Conservation (phyloP, 495 filamentous ascomycete species). For the Saxispiralis lemnorum region DNA sequence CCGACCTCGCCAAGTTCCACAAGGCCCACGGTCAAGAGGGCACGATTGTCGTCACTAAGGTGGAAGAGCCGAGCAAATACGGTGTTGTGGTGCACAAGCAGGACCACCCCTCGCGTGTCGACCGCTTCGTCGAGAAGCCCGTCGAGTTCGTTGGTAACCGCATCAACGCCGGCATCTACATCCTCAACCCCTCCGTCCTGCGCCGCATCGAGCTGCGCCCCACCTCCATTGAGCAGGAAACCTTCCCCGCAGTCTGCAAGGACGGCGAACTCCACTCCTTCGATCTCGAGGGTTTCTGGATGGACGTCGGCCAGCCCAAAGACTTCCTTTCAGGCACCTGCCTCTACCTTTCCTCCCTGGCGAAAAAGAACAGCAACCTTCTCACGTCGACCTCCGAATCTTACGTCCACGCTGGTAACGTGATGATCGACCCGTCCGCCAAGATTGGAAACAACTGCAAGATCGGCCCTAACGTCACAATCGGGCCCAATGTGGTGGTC, state of each 20-base stretch:
- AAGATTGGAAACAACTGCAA: slow-evolving; percentile 98
- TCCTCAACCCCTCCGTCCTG: slow-evolving; percentile 85
- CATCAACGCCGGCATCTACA: slow-evolving; percentile 98
- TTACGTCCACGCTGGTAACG: slow-evolving; percentile 87
- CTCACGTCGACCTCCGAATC: slow-evolving; percentile 58
- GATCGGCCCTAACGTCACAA: slow-evolving; percentile 93
- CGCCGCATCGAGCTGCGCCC: slow-evolving; percentile 87
- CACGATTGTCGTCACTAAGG: slow-evolving; percentile 97
- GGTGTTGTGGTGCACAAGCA: slow-evolving; percentile 98
- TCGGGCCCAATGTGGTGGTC: slow-evolving; percentile 85
- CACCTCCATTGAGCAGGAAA: slow-evolving; percentile 99
- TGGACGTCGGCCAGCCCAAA: slow-evolving; percentile 98
- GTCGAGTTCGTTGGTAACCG: slow-evolving; percentile 98
- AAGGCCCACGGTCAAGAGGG: slow-evolving; percentile 83
- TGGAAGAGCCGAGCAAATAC: slow-evolving; percentile 97
- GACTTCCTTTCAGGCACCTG: slow-evolving; percentile 96
- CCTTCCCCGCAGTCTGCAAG: slow-evolving; percentile 83
- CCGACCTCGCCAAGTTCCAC: slow-evolving; percentile 76
- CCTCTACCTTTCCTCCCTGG: slow-evolving; percentile 82
- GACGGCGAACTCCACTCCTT: slow-evolving; percentile 93
- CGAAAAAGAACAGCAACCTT: slow-evolving; percentile 80
- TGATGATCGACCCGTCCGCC: slow-evolving; percentile 84
- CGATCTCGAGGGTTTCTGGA: slow-evolving; percentile 98
- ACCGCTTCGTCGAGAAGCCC: slow-evolving; percentile 98
- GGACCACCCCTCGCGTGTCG: slow-evolving; percentile 76